Evolutionary conservation across 2,329 filamentous ascomycete genomes (phyloP), one percentile per base, ranked within the genome.

Genomic region (Penicillium sp.): DNA sequence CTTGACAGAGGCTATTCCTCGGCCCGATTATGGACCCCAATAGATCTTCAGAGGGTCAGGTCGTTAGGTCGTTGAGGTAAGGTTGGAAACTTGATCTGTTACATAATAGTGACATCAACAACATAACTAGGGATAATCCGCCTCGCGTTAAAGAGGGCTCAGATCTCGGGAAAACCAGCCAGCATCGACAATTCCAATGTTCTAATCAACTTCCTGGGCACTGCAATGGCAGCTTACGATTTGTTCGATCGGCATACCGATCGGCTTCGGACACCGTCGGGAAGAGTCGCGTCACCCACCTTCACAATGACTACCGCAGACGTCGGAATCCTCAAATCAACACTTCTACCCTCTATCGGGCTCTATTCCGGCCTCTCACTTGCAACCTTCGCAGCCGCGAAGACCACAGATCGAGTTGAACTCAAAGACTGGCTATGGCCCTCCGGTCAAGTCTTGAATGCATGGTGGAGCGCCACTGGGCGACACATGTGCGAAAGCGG

Each of bases 361-460:
- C 66, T 83, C 0, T 78, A 83, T 54, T 72, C 77, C 0, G 73
- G 76, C 3, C 71, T 82, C 10, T 74, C 78, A 8, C 57, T 78
- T 27, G 71, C 78, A 28, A 74, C 79, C 0, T 84, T 80, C 58
- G 72, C 72, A 7, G 69, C 75, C 27, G 77, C 77, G 1, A 71
- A 78, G 23, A 72, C 76, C 43, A 80, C 78, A 6, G 66, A 81
- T 57, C 72, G 75, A n/a, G 74, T 79, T 8, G 81, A 83, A 48
- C 69, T 75, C n/a, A 84, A 84, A 58, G 81, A 84, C 61, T 80
- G 76, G 71, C 65, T 81, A 5, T 83, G 80, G 80, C 78, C 80
- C 1, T 67, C 72, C 3, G 77, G 72, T 2, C 78, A 78, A 57
- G 75, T 83, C 8, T 64, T 72, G 49, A 83, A 81, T 60, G 80